phyloP scores from a whole-genome alignment of 768 basidiomycete species.

The Suillus alpinus region DNA sequence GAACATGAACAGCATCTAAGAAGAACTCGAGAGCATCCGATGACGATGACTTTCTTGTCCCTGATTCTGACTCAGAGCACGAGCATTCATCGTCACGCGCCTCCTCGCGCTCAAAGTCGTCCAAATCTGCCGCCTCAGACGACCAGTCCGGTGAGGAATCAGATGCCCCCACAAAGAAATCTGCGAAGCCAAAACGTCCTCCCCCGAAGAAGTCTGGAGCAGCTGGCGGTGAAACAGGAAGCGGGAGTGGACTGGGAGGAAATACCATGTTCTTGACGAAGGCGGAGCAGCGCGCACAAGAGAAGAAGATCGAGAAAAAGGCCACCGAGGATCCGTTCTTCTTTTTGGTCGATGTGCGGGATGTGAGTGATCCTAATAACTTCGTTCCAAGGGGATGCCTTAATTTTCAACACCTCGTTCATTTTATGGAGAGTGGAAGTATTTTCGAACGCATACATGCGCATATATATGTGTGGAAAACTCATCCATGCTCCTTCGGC shows the following conservation, averaged over 20 bases:
- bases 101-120: slow-evolving; percentile 38
- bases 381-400: not conserved
- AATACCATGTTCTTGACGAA: slow-evolving; percentile 67
- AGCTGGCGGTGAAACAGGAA: slow-evolving; percentile 25
- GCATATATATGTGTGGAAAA: not conserved
- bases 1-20: slow-evolving; percentile 35
- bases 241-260: slow-evolving; percentile 22
- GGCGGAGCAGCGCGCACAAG: slow-evolving; percentile 73
- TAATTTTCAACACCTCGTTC: not conserved
- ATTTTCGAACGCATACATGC: not conserved
- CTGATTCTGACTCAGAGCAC: slow-evolving; percentile 56
- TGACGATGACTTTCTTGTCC: slow-evolving; percentile 71
- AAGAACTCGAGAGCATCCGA: slow-evolving; percentile 40
- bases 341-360: slow-evolving; percentile 70
- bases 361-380: slow-evolving; percentile 44
- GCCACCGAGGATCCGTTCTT: slow-evolving; percentile 70
- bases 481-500: not conserved
- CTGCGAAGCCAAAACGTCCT: slow-evolving; percentile 31
- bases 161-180: slow-evolving; percentile 33
- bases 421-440: not conserved
- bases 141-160: slow-evolving; percentile 44
- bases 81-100: slow-evolving; percentile 54
- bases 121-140: slow-evolving; percentile 34
- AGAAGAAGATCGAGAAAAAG: slow-evolving; percentile 83
- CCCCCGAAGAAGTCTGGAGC: slow-evolving; percentile 28